phyloP scores from a whole-genome alignment of 495 filamentous ascomycete genomes.

The Talaromyces proteolyticus region DNA sequence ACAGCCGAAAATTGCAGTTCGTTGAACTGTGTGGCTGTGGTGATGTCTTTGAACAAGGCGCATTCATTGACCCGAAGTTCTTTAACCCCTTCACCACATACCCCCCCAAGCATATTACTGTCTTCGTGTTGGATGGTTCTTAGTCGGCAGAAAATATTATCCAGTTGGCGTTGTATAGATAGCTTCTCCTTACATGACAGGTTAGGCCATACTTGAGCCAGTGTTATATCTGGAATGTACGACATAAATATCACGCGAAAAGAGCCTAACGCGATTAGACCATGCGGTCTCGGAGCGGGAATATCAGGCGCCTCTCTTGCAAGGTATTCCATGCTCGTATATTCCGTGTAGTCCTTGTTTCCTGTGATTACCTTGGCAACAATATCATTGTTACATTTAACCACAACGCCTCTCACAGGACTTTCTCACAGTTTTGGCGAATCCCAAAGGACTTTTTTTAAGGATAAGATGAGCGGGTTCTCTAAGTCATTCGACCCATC shows the following conservation, averaged over 20 bases:
- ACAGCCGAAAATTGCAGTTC: slow-evolving; percentile 27
- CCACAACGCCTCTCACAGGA: slow-evolving; percentile 10
- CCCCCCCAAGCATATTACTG: slow-evolving; percentile 16
- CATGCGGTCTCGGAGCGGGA: slow-evolving; percentile 24
- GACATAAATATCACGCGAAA: slow-evolving; percentile 25
- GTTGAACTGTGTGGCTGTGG: slow-evolving; percentile 17
- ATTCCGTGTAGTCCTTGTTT: slow-evolving; percentile 23
- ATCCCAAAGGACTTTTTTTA: slow-evolving; percentile 10
- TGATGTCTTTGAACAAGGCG: slow-evolving; percentile 20
- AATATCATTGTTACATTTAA: slow-evolving; percentile 20
- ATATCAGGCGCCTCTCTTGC: slow-evolving; percentile 18
- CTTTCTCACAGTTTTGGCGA: slow-evolving; percentile 11
- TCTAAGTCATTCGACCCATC: neutral
- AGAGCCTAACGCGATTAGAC: slow-evolving; percentile 18
- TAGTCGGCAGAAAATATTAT: slow-evolving; percentile 20
- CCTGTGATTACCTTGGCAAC: slow-evolving; percentile 20
- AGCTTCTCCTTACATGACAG: slow-evolving; percentile 19
- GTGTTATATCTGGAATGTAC: slow-evolving; percentile 19
- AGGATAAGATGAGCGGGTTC: neutral
- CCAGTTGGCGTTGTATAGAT: slow-evolving; percentile 25
- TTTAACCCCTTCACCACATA: slow-evolving; percentile 26
- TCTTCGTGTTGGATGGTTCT: slow-evolving; percentile 18
- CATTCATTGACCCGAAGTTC: slow-evolving; percentile 16
- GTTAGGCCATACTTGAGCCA: slow-evolving; percentile 20
- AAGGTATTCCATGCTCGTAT: slow-evolving; percentile 28